Conservation (phyloP, 2,329 filamentous ascomycete species). For the Sporothrix protearum region DNA sequence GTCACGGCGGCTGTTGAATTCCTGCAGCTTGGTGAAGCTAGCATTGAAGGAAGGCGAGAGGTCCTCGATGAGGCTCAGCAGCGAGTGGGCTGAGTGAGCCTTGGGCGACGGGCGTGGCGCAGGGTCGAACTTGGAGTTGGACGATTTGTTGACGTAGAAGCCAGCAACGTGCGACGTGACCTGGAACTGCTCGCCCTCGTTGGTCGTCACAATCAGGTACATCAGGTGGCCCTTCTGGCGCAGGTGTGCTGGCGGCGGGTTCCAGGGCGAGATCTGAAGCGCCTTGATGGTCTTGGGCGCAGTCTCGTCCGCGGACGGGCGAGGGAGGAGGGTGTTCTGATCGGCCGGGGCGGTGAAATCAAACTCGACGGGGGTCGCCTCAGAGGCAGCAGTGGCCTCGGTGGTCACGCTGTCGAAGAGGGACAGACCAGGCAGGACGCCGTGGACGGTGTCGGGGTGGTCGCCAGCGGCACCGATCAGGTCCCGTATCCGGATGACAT, state of each 20-base stretch:
- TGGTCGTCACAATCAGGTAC: slow-evolving; percentile 84
- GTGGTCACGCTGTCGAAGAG: slow-evolving; percentile 75
- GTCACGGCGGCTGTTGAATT: slow-evolving; percentile 80
- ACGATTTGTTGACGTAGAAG: slow-evolving; percentile 96
- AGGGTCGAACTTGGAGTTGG: slow-evolving; percentile 92
- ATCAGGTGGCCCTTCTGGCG: slow-evolving; percentile 89
- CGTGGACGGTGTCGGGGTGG: slow-evolving; percentile 80
- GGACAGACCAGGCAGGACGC: slow-evolving; percentile 78
- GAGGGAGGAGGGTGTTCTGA: slow-evolving; percentile 68
- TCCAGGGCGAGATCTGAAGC: slow-evolving; percentile 88
- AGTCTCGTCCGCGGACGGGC: slow-evolving; percentile 51
- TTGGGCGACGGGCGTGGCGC: slow-evolving; percentile 76
- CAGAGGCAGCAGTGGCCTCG: slow-evolving; percentile 39
- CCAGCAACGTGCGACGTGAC: slow-evolving; percentile 91
- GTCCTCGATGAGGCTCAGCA: slow-evolving; percentile 72
- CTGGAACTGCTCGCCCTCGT: slow-evolving; percentile 91
- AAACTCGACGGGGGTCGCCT: slow-evolving; percentile 55
- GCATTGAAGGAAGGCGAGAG: slow-evolving; percentile 79
- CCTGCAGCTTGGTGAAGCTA: slow-evolving; percentile 74
- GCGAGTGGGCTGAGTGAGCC: slow-evolving; percentile 74
- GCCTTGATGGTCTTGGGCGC: slow-evolving; percentile 88
- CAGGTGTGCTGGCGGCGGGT: slow-evolving; percentile 87
- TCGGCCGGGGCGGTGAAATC: slow-evolving; percentile 69
- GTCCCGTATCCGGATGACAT: slow-evolving; percentile 85
- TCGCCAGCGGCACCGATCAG: slow-evolving; percentile 89